These are phyloP conservation scores for Strombidium stylifer DNA, from an alignment of 73 alveolate genomes.

Conservation along the genomic window DNA sequence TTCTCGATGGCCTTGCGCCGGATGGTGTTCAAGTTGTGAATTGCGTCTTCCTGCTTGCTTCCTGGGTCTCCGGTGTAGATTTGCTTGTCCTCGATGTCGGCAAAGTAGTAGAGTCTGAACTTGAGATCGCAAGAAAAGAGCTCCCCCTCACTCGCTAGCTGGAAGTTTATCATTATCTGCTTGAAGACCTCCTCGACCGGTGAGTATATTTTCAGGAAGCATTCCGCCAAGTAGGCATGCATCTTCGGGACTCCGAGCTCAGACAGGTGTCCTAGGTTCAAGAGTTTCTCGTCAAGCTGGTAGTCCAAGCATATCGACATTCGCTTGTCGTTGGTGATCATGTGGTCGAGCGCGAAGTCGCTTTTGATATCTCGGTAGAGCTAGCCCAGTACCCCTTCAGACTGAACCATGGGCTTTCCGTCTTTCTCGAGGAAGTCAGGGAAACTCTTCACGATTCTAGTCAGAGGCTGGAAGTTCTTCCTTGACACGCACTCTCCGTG, in stretches of 20 bases:
- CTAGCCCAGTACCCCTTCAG: slow-evolving; percentile 53
- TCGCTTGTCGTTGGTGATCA: slow-evolving; percentile 6
- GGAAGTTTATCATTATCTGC: slow-evolving; percentile 14
- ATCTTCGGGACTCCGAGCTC: too few species aligned
- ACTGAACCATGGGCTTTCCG: slow-evolving; percentile 1
- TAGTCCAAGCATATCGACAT: background rate
- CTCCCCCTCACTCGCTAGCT: slow-evolving; percentile 9
- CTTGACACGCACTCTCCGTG: slow-evolving; percentile 56
- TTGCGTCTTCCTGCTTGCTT: slow-evolving; percentile 6
- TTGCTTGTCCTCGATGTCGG: background rate
- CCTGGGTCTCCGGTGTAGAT: slow-evolving; percentile 23
- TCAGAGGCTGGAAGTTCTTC: background rate
- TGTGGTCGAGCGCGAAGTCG: slow-evolving; percentile 3
- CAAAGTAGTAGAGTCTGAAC: slow-evolving; percentile 8
- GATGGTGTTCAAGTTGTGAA: slow-evolving; percentile 2
- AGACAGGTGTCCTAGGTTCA: background rate
- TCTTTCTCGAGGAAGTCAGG: slow-evolving; percentile 55
- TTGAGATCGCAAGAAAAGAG: slow-evolving; percentile 16
- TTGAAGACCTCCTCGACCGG: slow-evolving; percentile 20
- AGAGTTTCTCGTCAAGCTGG: background rate
- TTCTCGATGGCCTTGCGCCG: background rate
- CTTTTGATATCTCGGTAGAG: slow-evolving; percentile 48
- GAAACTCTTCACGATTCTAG: slow-evolving; percentile 34
- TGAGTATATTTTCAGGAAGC: background rate
- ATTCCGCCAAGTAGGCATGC: background rate